Evolutionary conservation across 164 flowering plant genomes (phyloP), one percentile per base, ranked within the genome.

Genomic region (Piper longum): DNA sequence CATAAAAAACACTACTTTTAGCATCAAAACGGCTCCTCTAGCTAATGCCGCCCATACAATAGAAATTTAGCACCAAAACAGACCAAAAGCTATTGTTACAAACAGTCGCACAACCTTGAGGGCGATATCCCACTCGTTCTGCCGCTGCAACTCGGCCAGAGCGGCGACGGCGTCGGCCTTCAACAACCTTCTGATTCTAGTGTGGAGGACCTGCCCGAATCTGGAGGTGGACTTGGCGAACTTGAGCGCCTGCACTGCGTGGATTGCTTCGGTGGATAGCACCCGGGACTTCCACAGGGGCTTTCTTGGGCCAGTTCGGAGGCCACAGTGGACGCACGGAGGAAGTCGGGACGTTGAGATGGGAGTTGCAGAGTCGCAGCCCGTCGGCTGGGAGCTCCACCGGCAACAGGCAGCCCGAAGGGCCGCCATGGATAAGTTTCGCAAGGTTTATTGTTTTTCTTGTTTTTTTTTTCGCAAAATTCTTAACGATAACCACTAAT

Each of bases 181-280:
- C 80, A 89, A 71, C 11, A 89, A 80, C 76, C 96, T 78, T 54
- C 11, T 39, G 67, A 87, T 66, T 62, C 69, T 85, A 57, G 43
- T 69, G 51, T 43, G 57, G 64, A 85, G 72, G 42, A 86, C 82
- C 26, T 78, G 67, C 11, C 78, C 78, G 42, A 89, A 61, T 70
- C 75, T 80, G 18, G 74, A 39, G 4, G 72, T 9, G 19, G 83
- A 73, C 72, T 78, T 89, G 40, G 91, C 88, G 13, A 89, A 64
- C 70, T 89, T 89, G 5, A 89, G 75, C 13, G 84, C 74, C 2
- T 89, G 96, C 14, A 86, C 85, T 1, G 80, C 91, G 63, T 85
- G 93, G n/a, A 87, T 86, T 19, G 93, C 85, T 71, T 89, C 93
- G 2, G 77, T 70, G 41, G 93, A 85, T 43, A 87, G 41, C 40